Evolutionary conservation across 2,329 filamentous ascomycete species (phyloP).

Genomic region (Exophiala viscosa): DNA sequence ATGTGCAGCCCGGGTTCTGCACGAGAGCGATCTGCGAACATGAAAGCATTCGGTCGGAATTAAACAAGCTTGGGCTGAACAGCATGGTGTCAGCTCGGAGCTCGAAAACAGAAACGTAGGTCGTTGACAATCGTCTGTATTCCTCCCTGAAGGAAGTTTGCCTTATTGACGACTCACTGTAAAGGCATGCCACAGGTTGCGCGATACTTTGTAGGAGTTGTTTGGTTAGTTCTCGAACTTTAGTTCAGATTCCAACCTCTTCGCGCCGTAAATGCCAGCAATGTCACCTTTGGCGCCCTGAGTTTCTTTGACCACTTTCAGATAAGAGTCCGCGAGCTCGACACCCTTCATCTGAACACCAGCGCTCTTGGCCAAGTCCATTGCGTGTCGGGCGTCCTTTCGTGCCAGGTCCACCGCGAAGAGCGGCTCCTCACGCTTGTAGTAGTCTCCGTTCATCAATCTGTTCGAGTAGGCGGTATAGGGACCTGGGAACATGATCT

Average conservation of each 20-base stretch:
- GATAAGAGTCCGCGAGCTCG: slow-evolving; percentile 65
- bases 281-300: slow-evolving; percentile 60
- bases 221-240: slow-evolving; percentile 62
- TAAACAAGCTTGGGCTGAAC: no score
- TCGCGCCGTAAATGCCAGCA: slow-evolving; percentile 76
- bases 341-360: slow-evolving; percentile 63
- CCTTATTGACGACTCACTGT: no score
- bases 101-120: no score
- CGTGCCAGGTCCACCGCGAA: slow-evolving; percentile 78
- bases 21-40: no score
- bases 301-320: slow-evolving; percentile 63
- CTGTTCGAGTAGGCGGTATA: slow-evolving; percentile 71
- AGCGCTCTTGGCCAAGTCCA: slow-evolving; percentile 59
- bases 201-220: background rate
- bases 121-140: background rate
- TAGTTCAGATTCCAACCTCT: slow-evolving; percentile 69
- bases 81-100: no score
- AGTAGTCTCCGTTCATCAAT: slow-evolving; percentile 73
- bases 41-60: no score
- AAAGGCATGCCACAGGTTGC: background rate
- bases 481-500: slow-evolving; percentile 69
- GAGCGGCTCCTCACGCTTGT: slow-evolving; percentile 69
- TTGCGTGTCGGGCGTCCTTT: slow-evolving; percentile 76
- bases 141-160: background rate
- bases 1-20: no score